Base-by-base conservation (phyloP, 2,329 filamentous ascomycete genomes). In the Aspergillus pseudoglaucus region DNA sequence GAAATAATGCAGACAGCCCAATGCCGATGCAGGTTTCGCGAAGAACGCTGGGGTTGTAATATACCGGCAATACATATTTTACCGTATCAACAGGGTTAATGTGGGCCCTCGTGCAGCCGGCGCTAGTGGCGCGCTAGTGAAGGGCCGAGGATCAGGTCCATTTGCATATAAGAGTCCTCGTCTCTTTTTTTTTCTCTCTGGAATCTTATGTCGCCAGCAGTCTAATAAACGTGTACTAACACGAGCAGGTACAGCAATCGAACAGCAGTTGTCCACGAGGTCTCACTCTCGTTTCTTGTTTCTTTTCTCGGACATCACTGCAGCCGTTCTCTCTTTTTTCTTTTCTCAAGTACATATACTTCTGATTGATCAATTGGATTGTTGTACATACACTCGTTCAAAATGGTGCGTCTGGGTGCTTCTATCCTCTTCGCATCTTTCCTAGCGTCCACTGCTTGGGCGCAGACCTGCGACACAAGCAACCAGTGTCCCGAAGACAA, bases 401-500 rank as follows among this genome's bases (percentile, higher is more conserved):
- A 45, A 44, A 71, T 69, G 66, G 61, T 69, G 54, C 67, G 64
- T 49, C 55, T 70, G 46, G 46, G 55, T 46, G 60, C 66, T 35
- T 56, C 62, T 38, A 47, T 64, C 6, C 47, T 66, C 33, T 52
- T 66, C 49, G 68, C 66, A 51, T 61, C 60, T 30, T 54, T 71
- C 51, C 62, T 63, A 44, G 61, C 63, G 37, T 56, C 60, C 18
- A 39, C n/a, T 12, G 63, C 62, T 12, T 58, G 61, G 44, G 66
- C 64, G 15, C 55, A 47, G 23, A 55, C 50, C 14, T 74, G 75
- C 63, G 67, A 67, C 61, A 53, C 65, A 54, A 63, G 71, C 65
- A 66, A 80, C 43, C 66, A 83, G 54, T 95, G 90, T 65, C 88
- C 89, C 7, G 66, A 84, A 60, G 77, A 80, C 40, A 71, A 80